Conservation (phyloP, 2,329 filamentous ascomycete species). For the Fulvia fulva region DNA sequence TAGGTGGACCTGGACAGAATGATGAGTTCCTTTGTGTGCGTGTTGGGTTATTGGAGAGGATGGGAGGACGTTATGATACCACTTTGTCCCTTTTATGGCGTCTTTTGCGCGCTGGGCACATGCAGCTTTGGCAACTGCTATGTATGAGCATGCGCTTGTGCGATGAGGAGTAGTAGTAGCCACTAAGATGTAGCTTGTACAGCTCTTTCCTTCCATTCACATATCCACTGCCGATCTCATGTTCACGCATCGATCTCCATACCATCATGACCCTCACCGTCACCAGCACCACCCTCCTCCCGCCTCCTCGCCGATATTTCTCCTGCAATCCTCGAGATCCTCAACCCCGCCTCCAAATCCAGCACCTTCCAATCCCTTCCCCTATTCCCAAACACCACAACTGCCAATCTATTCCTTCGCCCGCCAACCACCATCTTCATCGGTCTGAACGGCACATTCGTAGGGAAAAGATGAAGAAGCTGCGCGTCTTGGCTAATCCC, state of each 20-base stretch:
- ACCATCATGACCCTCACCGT: too few relatives aligned
- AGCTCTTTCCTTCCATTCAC: not conserved
- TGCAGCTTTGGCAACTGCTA: too few relatives aligned
- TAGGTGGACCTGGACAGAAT: not conserved
- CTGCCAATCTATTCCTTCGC: conserved; percentile 48
- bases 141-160: too few relatives aligned
- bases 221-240: too few relatives aligned
- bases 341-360: conserved; percentile 43
- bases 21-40: not conserved
- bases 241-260: not conserved
- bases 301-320: not conserved
- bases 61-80: conserved; percentile 2
- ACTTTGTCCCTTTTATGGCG: too few relatives aligned
- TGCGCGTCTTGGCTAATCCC: not conserved
- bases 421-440: conserved; percentile 53
- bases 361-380: conserved; percentile 53
- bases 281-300: not conserved
- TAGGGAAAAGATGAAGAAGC: conserved; percentile 46
- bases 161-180: too few relatives aligned
- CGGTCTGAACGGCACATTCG: conserved; percentile 45
- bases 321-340: too few relatives aligned
- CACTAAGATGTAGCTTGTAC: not conserved
- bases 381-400: conserved; percentile 54
- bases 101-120: too few relatives aligned
- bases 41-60: not conserved